Base-by-base conservation (phyloP, 805 yeast species). In the Saccharomyces cerevisiae region DNA sequence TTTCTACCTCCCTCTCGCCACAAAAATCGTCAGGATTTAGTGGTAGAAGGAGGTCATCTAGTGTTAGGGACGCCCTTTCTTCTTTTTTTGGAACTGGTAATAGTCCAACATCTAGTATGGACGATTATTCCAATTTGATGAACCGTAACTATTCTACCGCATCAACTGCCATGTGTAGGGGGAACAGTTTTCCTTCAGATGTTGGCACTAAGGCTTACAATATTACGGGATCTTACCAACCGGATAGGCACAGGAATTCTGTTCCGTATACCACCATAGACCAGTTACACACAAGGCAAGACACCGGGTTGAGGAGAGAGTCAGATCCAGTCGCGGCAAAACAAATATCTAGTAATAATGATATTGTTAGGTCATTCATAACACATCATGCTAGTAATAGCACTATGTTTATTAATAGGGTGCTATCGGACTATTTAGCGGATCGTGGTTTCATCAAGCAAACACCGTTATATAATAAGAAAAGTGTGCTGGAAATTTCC, bases 381-480 rank as follows among this genome's bases (percentile, higher is more conserved):
- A 17, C 43, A 6, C 43, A 36, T 6, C 43, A 17, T 41, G 1
- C 41, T 48, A 48, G 51, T 27, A 52, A 47, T 17, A 53, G 41
- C 41, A 47, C 50, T 22, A 31, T 55, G 49, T 41, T 56, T 6
- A 52, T 36, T 36, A 24, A 13, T 17, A n/a, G 4, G 2, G 43
- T 36, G 9, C 27, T 57, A 21, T 21, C 48, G 1, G 55, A 59
- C 29, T 67, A 67, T 54, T 54, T 67, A 10, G 48, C 57, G 2
- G 61, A 59, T 11, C 60, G 66, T 43, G 71, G 71, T 14, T 59
- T 66, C 29, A 49, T 65, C 26, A 50, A 55, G 21, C 59, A 62
- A 13, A 59, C 52, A 41, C 29, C 46, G 1, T 29, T 64, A 17
- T 53, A 56, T 13, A 60, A 55, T 24, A 51, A 56, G 21, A 36